Base-by-base conservation (phyloP, 257 asterid genomes). In the Cruciata laevipes region DNA sequence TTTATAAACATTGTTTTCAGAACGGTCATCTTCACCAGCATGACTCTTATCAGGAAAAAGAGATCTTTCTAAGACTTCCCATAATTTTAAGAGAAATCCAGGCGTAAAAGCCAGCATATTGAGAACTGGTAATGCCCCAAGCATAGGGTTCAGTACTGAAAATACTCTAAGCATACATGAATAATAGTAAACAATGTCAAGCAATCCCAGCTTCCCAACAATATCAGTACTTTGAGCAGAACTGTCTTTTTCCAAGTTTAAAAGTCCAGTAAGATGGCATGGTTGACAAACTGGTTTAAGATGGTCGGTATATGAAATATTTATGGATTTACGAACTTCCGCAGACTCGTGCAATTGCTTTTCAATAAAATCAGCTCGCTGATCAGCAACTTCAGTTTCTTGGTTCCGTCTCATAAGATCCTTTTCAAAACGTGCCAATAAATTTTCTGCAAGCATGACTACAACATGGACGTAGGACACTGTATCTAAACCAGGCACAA, bases 51-150 rank as follows among this genome's bases (percentile, higher is more conserved):
- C 78, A 58, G 74, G 85, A 73, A 86, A 86, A 65, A 90, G 81
- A 66, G 70, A 73, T 61, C 79, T 82, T 73, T 93, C 92, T 51
- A 93, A 72, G 74, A 82, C 84, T 71, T 69, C 89, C 97, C 96
- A 93, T 78, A 93, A 77, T 71, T 78, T 82, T 61, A 72, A 47
- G 67, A 93, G 86, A 83, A 93, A 93, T 47, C 98, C 96, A 63
- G 97, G 97, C 73, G 99, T 80, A 84, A 93, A 93, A 5, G 99
- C 83, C 69, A 93, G 75, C 93, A 93, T 83, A 78, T 93, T 93
- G 76, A 93, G 97, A 69, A 93, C 84, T 32, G 98, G 97, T 75
- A 93, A 77, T 11, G 99, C 77, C 74, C 90, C 90, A 74, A 77
- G 80, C 75, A 77, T 78, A 27, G 95, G 95, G 80, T 90, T 85